Conservation (phyloP, 306 rosid species). For the Dryas drummondii region DNA sequence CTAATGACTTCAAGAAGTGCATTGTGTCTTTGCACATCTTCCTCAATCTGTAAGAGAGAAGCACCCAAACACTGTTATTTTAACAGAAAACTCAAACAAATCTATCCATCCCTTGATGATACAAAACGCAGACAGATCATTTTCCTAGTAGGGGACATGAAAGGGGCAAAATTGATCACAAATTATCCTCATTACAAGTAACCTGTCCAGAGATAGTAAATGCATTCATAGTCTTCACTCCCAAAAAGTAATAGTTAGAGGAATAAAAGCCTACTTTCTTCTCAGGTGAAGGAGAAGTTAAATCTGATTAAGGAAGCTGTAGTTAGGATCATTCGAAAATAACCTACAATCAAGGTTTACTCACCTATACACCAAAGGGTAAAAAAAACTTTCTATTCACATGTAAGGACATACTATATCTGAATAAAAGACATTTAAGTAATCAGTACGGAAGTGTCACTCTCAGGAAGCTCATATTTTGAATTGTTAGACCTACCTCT, state of each 20-base stretch:
- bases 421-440: neutral
- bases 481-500: slow-evolving; percentile 49
- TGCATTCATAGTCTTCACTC: neutral
- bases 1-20: slow-evolving; percentile 60
- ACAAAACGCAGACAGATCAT: neutral
- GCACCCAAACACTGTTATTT: slow-evolving; percentile 3
- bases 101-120: neutral
- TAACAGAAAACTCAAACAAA: slow-evolving; percentile 3
- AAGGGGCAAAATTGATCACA: neutral
- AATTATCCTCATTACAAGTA: neutral
- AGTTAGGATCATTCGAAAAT: neutral
- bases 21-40: slow-evolving; percentile 86
- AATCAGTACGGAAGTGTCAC: neutral
- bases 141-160: neutral
- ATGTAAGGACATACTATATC: neutral
- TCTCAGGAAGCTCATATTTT: neutral
- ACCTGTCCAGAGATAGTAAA: neutral
- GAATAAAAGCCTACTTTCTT: neutral
- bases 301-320: neutral
- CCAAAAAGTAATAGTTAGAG: neutral
- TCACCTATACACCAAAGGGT: neutral
- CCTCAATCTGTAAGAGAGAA: slow-evolving; percentile 62
- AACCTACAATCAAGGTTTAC: neutral
- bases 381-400: neutral
- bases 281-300: neutral